Evolutionary conservation across 495 filamentous ascomycete genomes (phyloP).

Genomic region (Aspergillus saccharolyticus): DNA sequence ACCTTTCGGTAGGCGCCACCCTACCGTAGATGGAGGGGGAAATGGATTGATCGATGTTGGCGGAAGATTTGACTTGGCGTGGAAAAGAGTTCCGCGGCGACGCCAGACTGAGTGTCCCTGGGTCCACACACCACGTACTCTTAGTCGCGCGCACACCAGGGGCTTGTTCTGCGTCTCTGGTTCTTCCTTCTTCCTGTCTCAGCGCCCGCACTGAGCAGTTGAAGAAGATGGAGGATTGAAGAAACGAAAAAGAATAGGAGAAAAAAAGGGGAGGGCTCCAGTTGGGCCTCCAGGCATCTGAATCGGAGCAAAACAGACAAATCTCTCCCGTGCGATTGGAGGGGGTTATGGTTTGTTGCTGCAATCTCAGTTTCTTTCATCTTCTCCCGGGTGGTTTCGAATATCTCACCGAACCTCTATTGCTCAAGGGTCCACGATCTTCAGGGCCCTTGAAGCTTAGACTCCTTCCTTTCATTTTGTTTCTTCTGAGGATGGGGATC

Average conservation of each 20-base stretch:
- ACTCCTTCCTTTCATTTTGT: neutral
- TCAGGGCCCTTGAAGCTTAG: neutral
- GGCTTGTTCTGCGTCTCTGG: too few relatives aligned
- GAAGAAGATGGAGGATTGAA: too few relatives aligned
- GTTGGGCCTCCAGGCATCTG: too few relatives aligned
- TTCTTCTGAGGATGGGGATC: too few relatives aligned
- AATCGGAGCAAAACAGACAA: neutral
- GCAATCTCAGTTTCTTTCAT: too few relatives aligned
- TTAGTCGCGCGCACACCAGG: too few relatives aligned
- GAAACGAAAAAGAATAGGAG: too few relatives aligned
- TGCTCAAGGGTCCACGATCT: neutral
- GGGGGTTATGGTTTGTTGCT: too few relatives aligned
- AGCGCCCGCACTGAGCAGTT: too few relatives aligned
- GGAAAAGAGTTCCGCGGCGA: conserved; percentile 5
- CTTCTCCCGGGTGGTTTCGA: too few relatives aligned
- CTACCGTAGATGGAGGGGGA: neutral
- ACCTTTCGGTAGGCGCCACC: neutral
- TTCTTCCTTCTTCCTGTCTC: too few relatives aligned
- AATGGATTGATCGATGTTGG: neutral
- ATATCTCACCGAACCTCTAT: neutral
- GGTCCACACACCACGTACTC: neutral
- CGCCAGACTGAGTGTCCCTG: neutral
- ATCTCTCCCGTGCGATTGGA: neutral
- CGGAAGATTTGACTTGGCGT: neutral
- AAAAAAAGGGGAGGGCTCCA: too few relatives aligned